Percentiles rank a stretch among this genome's conserved stretches.
phyloP scores from a whole-genome alignment of 2,329 filamentous ascomycete genomes.

The Alternaria ventricosa region DNA sequence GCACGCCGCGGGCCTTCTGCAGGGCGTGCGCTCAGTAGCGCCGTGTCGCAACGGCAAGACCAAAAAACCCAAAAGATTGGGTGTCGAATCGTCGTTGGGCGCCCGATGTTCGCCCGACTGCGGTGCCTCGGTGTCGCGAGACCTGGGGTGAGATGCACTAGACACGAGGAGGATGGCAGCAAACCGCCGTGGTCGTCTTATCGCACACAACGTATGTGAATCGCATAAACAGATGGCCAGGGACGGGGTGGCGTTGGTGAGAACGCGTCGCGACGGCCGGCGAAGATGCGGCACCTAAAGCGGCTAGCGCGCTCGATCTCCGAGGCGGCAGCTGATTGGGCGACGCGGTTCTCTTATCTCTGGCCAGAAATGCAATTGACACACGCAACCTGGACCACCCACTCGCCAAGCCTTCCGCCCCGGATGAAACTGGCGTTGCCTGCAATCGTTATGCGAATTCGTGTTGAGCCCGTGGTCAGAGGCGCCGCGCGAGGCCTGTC shows the following conservation, averaged over 20 bases:
- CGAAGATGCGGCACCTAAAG: constrained; percentile 2
- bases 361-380: constrained; percentile 20
- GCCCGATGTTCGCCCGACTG: background rate
- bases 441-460: constrained; percentile 10
- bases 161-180: background rate
- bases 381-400: constrained; percentile 28
- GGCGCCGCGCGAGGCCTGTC: constrained; percentile 17
- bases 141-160: background rate
- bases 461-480: constrained; percentile 9
- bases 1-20: constrained; percentile 6
- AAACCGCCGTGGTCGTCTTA: constrained; percentile 2
- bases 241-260: constrained; percentile 9
- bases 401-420: constrained; percentile 39
- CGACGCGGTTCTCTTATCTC: constrained; percentile 9
- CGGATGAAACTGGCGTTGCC: constrained; percentile 27
- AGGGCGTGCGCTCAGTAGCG: constrained; percentile 9
- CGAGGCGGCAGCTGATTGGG: constrained; percentile 1
- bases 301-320: background rate
- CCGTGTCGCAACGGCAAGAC: constrained; percentile 3
- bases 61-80: background rate
- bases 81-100: constrained; percentile 4
- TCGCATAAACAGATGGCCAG: constrained; percentile 10
- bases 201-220: constrained; percentile 12
- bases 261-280: constrained; percentile 9
- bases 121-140: background rate